Percentiles rank a stretch among this genome's conserved stretches.
These are phyloP conservation scores for Volvariella surrecta DNA, from an alignment of 1,284 basidiomycete genomes.

Conservation along the genomic window DNA sequence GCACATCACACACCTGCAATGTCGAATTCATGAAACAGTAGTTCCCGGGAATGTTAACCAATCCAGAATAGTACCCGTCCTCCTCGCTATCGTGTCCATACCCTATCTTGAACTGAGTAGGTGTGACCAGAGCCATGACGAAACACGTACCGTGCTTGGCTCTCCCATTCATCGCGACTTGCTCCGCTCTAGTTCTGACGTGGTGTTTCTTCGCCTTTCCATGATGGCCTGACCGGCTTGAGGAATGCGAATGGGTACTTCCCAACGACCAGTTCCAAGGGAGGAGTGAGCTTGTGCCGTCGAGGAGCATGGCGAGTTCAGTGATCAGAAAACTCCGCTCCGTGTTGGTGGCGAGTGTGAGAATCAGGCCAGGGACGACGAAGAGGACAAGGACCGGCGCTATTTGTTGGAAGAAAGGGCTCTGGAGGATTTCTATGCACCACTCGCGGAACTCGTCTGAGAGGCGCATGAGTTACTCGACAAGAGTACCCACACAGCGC, in stretches of 20 bases:
- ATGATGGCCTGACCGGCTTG: constrained; percentile 11
- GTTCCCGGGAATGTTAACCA: constrained; percentile 90
- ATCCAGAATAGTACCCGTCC: constrained; percentile 68
- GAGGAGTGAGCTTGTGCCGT: constrained; percentile 37
- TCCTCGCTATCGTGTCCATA: constrained; percentile 15
- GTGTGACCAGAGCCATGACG: constrained; percentile 4
- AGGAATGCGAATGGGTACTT: constrained; percentile 8
- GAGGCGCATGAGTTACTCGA: constrained; percentile 22
- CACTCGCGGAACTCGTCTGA: constrained; percentile 21
- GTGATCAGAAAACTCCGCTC: constrained; percentile 20
- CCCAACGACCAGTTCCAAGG: constrained; percentile 52
- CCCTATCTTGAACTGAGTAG: neutral
- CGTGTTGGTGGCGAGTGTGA: constrained; percentile 28
- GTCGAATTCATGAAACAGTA: constrained; percentile 96
- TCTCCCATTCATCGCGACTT: constrained; percentile 34
- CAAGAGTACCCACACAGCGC: too few relatives aligned
- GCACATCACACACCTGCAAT: constrained; percentile 53
- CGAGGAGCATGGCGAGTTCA: constrained; percentile 45
- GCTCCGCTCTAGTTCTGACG: constrained; percentile 45
- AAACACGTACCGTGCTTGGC: constrained; percentile 17
- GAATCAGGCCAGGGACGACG: constrained; percentile 40
- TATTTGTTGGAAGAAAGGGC: constrained; percentile 35
- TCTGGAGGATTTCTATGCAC: constrained; percentile 23
- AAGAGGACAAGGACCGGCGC: constrained; percentile 48
- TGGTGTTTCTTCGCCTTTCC: constrained; percentile 40